phyloP scores from a whole-genome alignment of 202 grass and related monocot species.

The Sporobolus alterniflorus region DNA sequence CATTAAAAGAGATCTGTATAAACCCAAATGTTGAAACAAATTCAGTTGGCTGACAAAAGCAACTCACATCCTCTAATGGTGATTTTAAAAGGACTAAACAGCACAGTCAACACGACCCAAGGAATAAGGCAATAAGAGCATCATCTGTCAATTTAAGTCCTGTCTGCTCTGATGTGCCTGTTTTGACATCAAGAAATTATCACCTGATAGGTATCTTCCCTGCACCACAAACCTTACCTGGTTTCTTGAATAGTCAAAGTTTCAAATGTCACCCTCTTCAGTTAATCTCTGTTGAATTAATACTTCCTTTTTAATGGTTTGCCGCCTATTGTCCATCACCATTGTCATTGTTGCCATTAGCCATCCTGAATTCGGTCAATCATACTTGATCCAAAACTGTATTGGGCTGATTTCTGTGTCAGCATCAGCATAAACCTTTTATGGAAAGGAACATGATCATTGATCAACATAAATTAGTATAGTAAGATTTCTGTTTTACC shows the following conservation, averaged over 20 bases:
- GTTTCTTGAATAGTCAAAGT: not conserved
- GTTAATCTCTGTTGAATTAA: constrained; percentile 15
- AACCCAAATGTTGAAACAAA: constrained; percentile 42
- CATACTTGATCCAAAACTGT: not conserved
- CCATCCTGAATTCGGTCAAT: not conserved
- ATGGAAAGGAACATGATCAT: not conserved
- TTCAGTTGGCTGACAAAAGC: constrained; percentile 46
- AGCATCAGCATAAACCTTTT: not conserved
- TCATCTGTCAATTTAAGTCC: too few species aligned
- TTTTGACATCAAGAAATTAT: constrained; percentile 31
- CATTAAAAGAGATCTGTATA: constrained; percentile 62
- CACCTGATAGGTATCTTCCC: constrained; percentile 33
- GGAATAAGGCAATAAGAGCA: constrained; percentile 53
- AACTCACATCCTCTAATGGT: constrained; percentile 42
- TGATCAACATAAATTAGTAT: not conserved
- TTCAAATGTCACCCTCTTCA: not conserved
- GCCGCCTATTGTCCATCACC: not conserved
- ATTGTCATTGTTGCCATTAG: not conserved
- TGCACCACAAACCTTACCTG: not conserved
- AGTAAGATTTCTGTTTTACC: not conserved
- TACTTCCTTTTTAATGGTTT: not conserved
- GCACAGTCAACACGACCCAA: constrained; percentile 43
- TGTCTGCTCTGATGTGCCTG: constrained; percentile 70
- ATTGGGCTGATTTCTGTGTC: not conserved
- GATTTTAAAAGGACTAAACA: constrained; percentile 77